Evolutionary conservation across 805 yeast genomes (phyloP), one percentile per base, ranked within the genome.

Genomic region (Nakazawaea ambrosiae): DNA sequence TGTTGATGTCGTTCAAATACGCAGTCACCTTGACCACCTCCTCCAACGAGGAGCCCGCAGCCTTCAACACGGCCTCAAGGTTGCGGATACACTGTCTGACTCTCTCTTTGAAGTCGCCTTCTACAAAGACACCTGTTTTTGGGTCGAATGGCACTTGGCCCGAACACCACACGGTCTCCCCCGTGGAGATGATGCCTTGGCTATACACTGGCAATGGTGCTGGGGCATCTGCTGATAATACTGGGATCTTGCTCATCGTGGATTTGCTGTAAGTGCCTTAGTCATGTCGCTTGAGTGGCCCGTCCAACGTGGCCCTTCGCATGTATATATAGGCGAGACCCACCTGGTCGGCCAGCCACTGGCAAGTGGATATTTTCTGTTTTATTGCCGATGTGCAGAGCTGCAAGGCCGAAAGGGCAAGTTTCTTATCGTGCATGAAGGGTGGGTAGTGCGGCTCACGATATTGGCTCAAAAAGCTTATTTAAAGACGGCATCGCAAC

Each of bases 1-100:
- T 70, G 41, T 57, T 52, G 69, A 67, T 67, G 50, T 67, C 70
- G 37, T 68, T 65, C 53, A 67, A 63, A 53, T 66, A 67, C 38
- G 65, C 53, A 48, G 59, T 67, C 47, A 62, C 66, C 57, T 67
- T 67, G 41, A 67, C 69, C 45, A 66, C 57, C 46, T 61, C 66
- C 25, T 61, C 53, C 53, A 67, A 60, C 11, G 68, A 63, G 17
- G 70, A 63, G 54, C 65, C 65, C 42, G 70, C 59, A 17, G 70
- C 73, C 39, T 64, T 70, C 48, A 67, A 63, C 39, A 67, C 62
- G 49, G 57, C 61, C 36, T 58, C 46, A 16, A 67, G 69, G 40
- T 67, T 66, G 44, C 63, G 54, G 43, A 67, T 58, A 19, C 59
- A 67, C 50, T 63, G 67, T 47, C 60, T 66, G 43, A 65, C 65